phyloP scores from a whole-genome alignment of 1,284 basidiomycete species.

The Boletus semigastroideus region DNA sequence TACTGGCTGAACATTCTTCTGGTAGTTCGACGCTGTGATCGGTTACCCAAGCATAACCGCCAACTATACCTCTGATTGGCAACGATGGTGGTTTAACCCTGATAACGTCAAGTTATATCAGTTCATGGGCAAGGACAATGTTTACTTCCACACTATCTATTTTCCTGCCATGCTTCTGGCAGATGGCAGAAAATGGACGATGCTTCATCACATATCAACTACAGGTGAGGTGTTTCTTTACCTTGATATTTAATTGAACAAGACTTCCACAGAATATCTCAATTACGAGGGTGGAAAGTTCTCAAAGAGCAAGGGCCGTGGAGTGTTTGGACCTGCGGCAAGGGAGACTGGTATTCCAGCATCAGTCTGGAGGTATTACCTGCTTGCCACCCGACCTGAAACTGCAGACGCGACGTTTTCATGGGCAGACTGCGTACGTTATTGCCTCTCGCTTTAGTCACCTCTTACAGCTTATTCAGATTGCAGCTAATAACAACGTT shows the following conservation, averaged over 20 bases:
- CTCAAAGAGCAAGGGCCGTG: conserved; percentile 95
- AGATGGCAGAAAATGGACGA: conserved; percentile 92
- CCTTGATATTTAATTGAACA: conserved; percentile 1
- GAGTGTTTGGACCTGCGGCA: conserved; percentile 96
- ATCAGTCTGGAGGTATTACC: conserved; percentile 97
- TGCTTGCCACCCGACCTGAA: conserved; percentile 92
- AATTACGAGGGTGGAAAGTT: conserved; percentile 99
- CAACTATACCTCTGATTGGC: conserved; percentile 93
- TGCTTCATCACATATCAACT: conserved; percentile 91
- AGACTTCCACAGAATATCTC: conserved; percentile 75
- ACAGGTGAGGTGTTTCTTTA: conserved; percentile 61
- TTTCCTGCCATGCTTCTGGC: conserved; percentile 91
- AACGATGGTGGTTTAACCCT: conserved; percentile 96
- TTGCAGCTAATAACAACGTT: conserved; percentile 92
- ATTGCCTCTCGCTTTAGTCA: background rate
- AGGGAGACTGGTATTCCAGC: conserved; percentile 90
- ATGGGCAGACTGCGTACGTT: conserved; percentile 86
- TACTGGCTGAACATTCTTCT: conserved; percentile 8
- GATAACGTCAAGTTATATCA: conserved; percentile 92
- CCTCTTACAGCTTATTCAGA: conserved; percentile 40
- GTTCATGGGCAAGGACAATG: conserved; percentile 99
- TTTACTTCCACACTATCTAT: conserved; percentile 98
- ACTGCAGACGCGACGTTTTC: conserved; percentile 95
- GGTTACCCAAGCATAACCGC: conserved; percentile 99
- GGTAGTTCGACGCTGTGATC: conserved; percentile 94